Evolutionary conservation across 2,329 filamentous ascomycete species (phyloP).

Genomic region (Aspergillus oerlinghausenensis): DNA sequence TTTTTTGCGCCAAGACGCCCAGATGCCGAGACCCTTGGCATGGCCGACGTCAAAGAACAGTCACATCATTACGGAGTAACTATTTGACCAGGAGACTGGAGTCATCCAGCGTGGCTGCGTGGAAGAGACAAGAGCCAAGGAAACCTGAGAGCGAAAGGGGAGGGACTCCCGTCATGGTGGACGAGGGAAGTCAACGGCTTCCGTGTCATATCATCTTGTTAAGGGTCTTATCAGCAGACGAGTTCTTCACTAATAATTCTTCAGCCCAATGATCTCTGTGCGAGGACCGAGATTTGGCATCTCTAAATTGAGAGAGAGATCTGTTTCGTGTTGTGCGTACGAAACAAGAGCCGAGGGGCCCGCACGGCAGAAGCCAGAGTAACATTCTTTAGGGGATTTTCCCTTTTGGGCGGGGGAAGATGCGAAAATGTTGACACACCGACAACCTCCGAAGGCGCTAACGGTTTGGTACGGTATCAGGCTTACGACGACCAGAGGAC

Average conservation of each 20-base stretch:
- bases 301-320: neutral
- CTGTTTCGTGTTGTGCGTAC: neutral
- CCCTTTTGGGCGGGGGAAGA: neutral
- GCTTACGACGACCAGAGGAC: conserved; percentile 9
- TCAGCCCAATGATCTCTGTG: neutral
- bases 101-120: neutral
- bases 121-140: neutral
- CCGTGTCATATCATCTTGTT: neutral
- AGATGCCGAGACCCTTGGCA: conserved; percentile 32
- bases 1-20: conserved; percentile 25
- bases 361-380: neutral
- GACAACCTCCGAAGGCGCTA: neutral
- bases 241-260: neutral
- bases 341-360: no score
- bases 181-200: neutral
- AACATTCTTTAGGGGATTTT: neutral
- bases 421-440: neutral
- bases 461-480: neutral
- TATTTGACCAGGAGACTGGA: neutral
- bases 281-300: neutral
- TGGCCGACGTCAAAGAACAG: conserved; percentile 11
- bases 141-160: neutral
- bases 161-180: neutral
- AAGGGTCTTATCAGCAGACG: neutral
- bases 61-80: conserved; percentile 2